Conservation (phyloP, 192 early-diverging fungal genomes). For the Backusella parvicylindrica region DNA sequence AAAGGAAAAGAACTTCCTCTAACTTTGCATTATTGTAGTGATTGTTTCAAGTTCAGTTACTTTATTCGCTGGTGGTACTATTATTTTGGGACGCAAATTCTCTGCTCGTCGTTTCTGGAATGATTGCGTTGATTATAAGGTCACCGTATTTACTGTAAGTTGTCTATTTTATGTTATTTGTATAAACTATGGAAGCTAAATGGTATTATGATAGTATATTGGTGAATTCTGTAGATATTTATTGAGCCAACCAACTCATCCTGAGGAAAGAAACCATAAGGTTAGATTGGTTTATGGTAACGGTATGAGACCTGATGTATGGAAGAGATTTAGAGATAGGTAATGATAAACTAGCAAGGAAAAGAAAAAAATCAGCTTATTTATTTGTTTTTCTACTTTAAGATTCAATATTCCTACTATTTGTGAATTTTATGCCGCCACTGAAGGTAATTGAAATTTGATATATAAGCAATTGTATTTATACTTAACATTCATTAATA, state of each 20-base stretch:
- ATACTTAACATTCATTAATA: background rate
- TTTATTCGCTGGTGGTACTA: slow-evolving; percentile 35
- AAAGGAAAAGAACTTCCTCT: background rate
- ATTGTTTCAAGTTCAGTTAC: slow-evolving; percentile 28
- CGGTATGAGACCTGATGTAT: slow-evolving; percentile 67
- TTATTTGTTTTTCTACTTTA: background rate
- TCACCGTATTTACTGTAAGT: slow-evolving; percentile 41
- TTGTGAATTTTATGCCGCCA: slow-evolving; percentile 66
- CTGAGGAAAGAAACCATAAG: slow-evolving; percentile 50
- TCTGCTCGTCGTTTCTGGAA: slow-evolving; percentile 47
- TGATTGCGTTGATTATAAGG: slow-evolving; percentile 43
- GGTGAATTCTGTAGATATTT: slow-evolving; percentile 71
- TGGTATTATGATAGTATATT: slow-evolving; percentile 46
- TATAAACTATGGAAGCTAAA: background rate
- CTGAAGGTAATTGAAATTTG: slow-evolving; percentile 50
- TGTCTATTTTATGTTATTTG: background rate
- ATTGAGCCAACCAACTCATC: slow-evolving; percentile 41
- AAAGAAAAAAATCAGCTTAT: too few relatives aligned
- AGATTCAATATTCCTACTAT: slow-evolving; percentile 57
- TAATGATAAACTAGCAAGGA: background rate
- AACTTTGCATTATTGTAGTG: background rate
- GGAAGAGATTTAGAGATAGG: slow-evolving; percentile 52
- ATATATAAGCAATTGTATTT: background rate
- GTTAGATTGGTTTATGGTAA: slow-evolving; percentile 62
- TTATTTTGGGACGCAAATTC: slow-evolving; percentile 57